Evolutionary conservation across 768 basidiomycete genomes (phyloP).

Genomic region (Dictyophora rubrovolvata): DNA sequence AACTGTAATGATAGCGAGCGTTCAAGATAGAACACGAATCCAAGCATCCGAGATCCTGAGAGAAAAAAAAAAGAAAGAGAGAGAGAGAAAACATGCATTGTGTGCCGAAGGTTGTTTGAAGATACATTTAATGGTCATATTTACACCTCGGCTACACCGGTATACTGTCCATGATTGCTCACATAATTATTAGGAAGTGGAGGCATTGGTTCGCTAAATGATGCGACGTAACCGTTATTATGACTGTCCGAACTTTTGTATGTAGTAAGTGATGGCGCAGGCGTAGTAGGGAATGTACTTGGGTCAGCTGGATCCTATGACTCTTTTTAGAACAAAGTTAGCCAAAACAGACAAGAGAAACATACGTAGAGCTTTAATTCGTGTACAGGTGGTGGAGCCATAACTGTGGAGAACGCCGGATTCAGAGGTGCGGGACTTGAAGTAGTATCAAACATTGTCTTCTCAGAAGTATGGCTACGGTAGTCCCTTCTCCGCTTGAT

Average conservation of each 20-base stretch:
- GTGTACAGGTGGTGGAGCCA: not conserved
- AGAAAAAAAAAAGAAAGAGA: too few relatives aligned
- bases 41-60: too few relatives aligned
- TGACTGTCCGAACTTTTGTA: not conserved
- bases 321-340: not conserved
- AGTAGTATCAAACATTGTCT: not conserved
- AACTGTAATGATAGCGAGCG: too few relatives aligned
- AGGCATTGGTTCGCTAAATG: not conserved
- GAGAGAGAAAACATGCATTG: too few relatives aligned
- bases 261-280: not conserved
- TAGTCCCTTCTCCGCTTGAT: not conserved
- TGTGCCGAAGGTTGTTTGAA: too few relatives aligned
- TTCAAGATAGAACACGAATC: too few relatives aligned
- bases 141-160: not conserved
- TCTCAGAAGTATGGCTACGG: not conserved
- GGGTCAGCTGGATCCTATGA: slow-evolving; percentile 1
- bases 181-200: not conserved
- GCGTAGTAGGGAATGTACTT: not conserved
- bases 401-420: not conserved
- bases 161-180: not conserved
- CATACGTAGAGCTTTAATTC: not conserved
- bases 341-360: not conserved
- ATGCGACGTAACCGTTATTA: not conserved
- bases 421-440: not conserved
- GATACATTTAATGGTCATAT: not conserved